Percentiles rank a stretch among this genome's conserved stretches.
phyloP scores from a whole-genome alignment of 1,284 basidiomycete species.

The Mrakiaceae sp. region DNA sequence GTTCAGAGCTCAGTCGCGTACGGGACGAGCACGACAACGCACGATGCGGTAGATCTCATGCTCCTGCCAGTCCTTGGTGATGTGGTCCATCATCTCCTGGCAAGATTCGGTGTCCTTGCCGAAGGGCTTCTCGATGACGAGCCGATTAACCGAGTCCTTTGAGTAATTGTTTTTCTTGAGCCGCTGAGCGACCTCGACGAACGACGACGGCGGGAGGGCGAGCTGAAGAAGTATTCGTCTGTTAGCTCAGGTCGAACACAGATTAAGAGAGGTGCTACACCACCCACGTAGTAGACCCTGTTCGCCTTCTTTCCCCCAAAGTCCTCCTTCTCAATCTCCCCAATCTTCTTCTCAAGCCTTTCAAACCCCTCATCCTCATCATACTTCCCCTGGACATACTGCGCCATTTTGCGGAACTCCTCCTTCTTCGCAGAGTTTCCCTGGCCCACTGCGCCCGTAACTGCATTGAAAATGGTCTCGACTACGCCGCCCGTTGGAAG shows the following conservation, averaged over 20 bases:
- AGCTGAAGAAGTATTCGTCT: constrained; percentile 1
- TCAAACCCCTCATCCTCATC: constrained; percentile 1
- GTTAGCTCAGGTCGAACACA: not conserved
- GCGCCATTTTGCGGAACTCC: constrained; percentile 10
- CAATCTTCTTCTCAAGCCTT: not conserved
- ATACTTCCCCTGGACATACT: constrained; percentile 6
- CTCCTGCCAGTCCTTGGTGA: constrained; percentile 18
- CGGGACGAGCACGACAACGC: not conserved
- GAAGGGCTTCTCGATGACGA: constrained; percentile 21
- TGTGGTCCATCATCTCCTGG: constrained; percentile 20
- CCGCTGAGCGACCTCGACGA: constrained; percentile 16
- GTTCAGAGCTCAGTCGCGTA: no score
- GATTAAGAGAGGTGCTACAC: not conserved
- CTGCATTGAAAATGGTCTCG: not conserved
- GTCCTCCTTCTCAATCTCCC: constrained; percentile 3
- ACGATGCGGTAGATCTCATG: constrained; percentile 12
- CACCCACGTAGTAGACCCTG: constrained; percentile 5
- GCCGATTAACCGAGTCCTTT: constrained; percentile 11
- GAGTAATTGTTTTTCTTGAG: constrained; percentile 20
- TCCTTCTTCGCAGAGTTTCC: not conserved
- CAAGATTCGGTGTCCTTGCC: constrained; percentile 19
- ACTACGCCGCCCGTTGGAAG: no score
- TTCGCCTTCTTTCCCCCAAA: constrained; percentile 4
- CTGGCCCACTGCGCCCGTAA: not conserved
- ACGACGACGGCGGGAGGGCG: constrained; percentile 19